Percentiles rank a stretch among this genome's conserved stretches.
Conservation (phyloP, 2,329 filamentous ascomycete species). For the Fusarium xylarioides region DNA sequence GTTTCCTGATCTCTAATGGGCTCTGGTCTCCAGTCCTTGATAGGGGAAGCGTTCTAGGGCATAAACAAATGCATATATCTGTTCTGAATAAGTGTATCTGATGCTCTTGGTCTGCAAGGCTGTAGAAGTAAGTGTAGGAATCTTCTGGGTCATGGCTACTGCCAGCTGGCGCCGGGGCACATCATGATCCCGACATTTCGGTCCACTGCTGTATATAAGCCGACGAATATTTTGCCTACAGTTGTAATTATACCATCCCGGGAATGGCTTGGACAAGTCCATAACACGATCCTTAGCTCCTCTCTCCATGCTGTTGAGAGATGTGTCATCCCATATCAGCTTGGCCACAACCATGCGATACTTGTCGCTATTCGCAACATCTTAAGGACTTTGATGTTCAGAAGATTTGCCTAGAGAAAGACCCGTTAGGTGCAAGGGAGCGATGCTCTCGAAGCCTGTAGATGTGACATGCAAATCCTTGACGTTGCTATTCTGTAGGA, state of each 20-base stretch:
- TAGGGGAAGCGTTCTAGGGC: conserved; percentile 47
- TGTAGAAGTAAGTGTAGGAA: conserved; percentile 44
- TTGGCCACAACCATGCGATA: conserved; percentile 47
- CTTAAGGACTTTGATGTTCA: conserved; percentile 49
- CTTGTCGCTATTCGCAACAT: conserved; percentile 48
- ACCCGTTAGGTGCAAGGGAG: conserved; percentile 36
- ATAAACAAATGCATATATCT: conserved; percentile 47
- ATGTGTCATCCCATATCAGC: conserved; percentile 52
- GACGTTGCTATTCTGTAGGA: conserved; percentile 5
- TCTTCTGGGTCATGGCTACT: neutral
- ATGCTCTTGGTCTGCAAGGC: conserved; percentile 47
- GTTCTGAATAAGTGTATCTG: conserved; percentile 39
- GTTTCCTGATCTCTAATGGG: too few species aligned
- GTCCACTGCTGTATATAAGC: neutral
- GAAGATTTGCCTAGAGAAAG: conserved; percentile 52
- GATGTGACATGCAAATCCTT: conserved; percentile 9
- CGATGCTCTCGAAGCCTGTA: rapidly evolving
- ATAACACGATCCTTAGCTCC: neutral
- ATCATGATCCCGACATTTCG: neutral
- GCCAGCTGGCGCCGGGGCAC: neutral
- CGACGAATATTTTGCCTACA: neutral
- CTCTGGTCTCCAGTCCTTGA: too few species aligned
- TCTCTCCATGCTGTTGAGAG: neutral
- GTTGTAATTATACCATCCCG: too few species aligned
- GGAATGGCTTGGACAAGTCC: neutral